A percentile compares a stretch with the other conserved stretches of the same genome.
phyloP scores from a whole-genome alignment of 768 basidiomycete genomes.

The Udeniomyces megalosporus region DNA sequence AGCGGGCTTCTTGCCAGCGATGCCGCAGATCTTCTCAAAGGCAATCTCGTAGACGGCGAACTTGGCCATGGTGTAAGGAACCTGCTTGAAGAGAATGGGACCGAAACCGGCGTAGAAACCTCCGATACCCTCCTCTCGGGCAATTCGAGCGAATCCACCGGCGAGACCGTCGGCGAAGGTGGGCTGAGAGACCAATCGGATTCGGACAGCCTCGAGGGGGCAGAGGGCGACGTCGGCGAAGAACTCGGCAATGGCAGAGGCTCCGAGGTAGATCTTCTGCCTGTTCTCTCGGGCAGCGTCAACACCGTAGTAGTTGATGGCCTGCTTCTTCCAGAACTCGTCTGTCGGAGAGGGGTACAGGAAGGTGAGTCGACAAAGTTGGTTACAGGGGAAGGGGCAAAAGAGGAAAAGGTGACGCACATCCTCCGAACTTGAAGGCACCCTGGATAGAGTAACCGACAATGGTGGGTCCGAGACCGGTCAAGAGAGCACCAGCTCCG shows the following conservation, averaged over 20 bases:
- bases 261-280: slow-evolving; percentile 77
- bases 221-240: slow-evolving; percentile 93
- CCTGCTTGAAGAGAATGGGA: slow-evolving; percentile 44
- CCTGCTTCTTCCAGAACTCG: slow-evolving; percentile 85
- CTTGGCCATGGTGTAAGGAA: slow-evolving; percentile 52
- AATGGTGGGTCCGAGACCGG: slow-evolving; percentile 83
- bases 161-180: slow-evolving; percentile 32
- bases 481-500: slow-evolving; percentile 74
- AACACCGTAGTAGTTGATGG: slow-evolving; percentile 69
- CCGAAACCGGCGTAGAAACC: slow-evolving; percentile 36
- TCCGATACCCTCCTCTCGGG: slow-evolving; percentile 31
- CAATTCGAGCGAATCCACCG: slow-evolving; percentile 31
- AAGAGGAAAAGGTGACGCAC: not conserved
- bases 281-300: slow-evolving; percentile 18
- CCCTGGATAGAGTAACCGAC: slow-evolving; percentile 53
- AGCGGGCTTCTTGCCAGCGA: slow-evolving; percentile 55
- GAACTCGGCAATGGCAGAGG: slow-evolving; percentile 86
- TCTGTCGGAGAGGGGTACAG: slow-evolving; percentile 26
- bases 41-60: slow-evolving; percentile 76
- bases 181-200: slow-evolving; percentile 34
- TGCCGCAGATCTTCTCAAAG: slow-evolving; percentile 71
- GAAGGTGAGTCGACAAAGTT: not conserved
- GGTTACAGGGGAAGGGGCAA: not conserved
- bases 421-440: slow-evolving; percentile 93
- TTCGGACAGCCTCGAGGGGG: slow-evolving; percentile 31